Evolutionary conservation across 2,329 filamentous ascomycete species (phyloP).

Genomic region (Claviceps paspali): DNA sequence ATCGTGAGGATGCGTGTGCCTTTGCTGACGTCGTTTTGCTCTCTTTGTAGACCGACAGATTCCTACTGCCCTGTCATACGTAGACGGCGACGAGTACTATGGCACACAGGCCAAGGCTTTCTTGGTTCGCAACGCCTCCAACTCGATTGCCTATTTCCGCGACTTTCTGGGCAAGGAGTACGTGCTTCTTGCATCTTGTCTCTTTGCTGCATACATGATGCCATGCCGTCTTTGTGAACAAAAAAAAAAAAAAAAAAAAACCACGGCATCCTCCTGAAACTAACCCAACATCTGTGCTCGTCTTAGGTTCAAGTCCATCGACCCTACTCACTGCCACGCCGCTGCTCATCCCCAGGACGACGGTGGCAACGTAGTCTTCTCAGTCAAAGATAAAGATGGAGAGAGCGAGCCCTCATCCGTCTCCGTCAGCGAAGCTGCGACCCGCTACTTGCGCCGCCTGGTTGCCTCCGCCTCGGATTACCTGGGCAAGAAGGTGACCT

Average conservation of each 20-base stretch:
- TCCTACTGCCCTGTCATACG: slow-evolving; percentile 83
- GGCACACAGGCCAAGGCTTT: slow-evolving; percentile 91
- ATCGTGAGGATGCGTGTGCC: background rate
- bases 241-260: too few species aligned
- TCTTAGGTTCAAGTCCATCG: slow-evolving; percentile 75
- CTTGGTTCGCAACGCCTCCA: slow-evolving; percentile 78
- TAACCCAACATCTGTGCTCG: too few species aligned
- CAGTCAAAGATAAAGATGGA: slow-evolving; percentile 58
- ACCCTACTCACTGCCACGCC: slow-evolving; percentile 86
- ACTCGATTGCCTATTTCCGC: slow-evolving; percentile 91
- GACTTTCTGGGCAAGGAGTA: slow-evolving; percentile 93
- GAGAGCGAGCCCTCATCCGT: slow-evolving; percentile 51
- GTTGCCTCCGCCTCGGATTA: slow-evolving; percentile 77
- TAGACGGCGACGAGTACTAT: slow-evolving; percentile 92
- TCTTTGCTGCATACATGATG: too few species aligned
- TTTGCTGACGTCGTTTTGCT: background rate
- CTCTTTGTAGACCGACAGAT: slow-evolving; percentile 75
- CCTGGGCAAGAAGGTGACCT: slow-evolving; percentile 81
- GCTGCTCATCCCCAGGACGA: slow-evolving; percentile 76
- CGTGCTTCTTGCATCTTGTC: too few species aligned
- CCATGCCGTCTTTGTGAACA: background rate
- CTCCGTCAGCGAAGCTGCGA: slow-evolving; percentile 65
- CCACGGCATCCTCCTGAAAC: too few species aligned
- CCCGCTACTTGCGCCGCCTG: slow-evolving; percentile 71
- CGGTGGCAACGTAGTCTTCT: slow-evolving; percentile 61